phyloP scores from a whole-genome alignment of 2,329 filamentous ascomycete species.

The Penicillium expansum region DNA sequence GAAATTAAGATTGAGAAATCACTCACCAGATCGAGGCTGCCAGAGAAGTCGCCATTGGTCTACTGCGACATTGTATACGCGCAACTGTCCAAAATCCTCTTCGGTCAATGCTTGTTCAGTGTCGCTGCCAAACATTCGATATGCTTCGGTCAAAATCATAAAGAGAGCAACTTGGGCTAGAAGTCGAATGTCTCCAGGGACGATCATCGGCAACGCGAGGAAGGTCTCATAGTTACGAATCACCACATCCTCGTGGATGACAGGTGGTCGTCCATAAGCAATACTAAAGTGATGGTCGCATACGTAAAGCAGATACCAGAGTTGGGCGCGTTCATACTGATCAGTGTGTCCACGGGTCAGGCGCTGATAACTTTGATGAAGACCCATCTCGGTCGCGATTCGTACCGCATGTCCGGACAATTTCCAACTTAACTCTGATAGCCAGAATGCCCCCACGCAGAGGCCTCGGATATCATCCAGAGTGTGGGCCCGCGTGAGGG shows the following conservation, averaged over 20 bases:
- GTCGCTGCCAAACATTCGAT: conserved; percentile 57
- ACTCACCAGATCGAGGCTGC: conserved; percentile 46
- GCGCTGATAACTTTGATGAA: conserved; percentile 55
- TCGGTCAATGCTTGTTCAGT: conserved; percentile 52
- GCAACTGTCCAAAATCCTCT: conserved; percentile 51
- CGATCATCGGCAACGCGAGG: conserved; percentile 52
- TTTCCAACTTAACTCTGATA: conserved; percentile 62
- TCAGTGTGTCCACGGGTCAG: conserved; percentile 49
- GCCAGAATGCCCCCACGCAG: conserved; percentile 62
- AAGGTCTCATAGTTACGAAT: conserved; percentile 59
- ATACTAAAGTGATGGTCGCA: conserved; percentile 66
- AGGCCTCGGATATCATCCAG: conserved; percentile 59
- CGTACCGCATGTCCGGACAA: conserved; percentile 58
- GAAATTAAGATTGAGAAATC: background rate
- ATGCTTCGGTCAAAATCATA: conserved; percentile 57
- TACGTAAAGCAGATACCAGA: conserved; percentile 64
- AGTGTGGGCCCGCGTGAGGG: conserved; percentile 58
- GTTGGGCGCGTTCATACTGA: conserved; percentile 54
- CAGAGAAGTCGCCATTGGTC: conserved; percentile 54
- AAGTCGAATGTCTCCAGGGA: conserved; percentile 55
- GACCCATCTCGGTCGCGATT: conserved; percentile 57
- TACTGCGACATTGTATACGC: conserved; percentile 48
- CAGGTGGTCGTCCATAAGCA: conserved; percentile 57
- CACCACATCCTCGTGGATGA: conserved; percentile 57
- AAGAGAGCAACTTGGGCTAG: conserved; percentile 59